These are phyloP conservation scores for Naematelia encephala DNA, from an alignment of 768 basidiomycete genomes.

Conservation along the genomic window DNA sequence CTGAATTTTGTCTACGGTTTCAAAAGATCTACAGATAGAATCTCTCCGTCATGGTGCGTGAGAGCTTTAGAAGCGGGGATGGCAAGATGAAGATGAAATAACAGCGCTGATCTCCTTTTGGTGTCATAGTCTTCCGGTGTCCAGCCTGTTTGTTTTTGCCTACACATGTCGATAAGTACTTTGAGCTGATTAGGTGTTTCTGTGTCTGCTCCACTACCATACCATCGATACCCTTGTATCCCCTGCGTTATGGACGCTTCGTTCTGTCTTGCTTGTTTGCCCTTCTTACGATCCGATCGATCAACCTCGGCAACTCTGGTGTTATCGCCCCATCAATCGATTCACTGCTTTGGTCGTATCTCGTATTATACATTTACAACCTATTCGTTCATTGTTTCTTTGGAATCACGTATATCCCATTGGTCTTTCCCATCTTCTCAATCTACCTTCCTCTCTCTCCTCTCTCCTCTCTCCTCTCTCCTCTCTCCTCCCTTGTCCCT, in stretches of 20 bases:
- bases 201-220: no score
- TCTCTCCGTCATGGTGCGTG: conserved; percentile 15
- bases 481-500: neutral
- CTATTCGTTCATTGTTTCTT: neutral
- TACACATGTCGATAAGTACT: neutral
- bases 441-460: neutral
- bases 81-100: neutral
- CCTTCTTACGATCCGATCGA: no score
- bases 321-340: neutral
- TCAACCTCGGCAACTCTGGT: no score
- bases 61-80: neutral
- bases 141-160: conserved; percentile 32
- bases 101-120: conserved; percentile 8
- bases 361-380: neutral
- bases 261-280: no score
- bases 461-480: neutral
- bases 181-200: neutral
- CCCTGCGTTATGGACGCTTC: no score
- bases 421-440: no score
- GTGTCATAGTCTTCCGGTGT: conserved; percentile 48
- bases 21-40: neutral
- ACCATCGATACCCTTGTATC: neutral
- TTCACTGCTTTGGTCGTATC: neutral
- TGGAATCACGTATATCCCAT: neutral
- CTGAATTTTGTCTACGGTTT: neutral